These are phyloP conservation scores for Chrysoporthe cubensis DNA, from an alignment of 2,329 filamentous ascomycete genomes.

Conservation along the genomic window DNA sequence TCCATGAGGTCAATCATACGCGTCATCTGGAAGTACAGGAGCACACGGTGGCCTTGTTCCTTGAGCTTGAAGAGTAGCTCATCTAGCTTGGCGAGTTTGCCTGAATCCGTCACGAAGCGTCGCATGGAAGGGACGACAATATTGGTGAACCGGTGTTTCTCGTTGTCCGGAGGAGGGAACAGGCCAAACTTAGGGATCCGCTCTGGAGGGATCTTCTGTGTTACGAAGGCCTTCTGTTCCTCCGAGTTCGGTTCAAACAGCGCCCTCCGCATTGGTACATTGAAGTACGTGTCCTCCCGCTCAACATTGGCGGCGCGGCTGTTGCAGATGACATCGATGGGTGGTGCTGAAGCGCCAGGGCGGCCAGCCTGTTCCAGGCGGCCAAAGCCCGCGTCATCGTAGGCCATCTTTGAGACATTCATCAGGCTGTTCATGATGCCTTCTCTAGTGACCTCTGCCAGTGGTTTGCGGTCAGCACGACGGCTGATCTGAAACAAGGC, in stretches of 20 bases:
- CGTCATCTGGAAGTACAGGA: constrained; percentile 99
- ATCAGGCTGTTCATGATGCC: constrained; percentile 76
- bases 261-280: constrained; percentile 70
- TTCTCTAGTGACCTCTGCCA: constrained; percentile 72
- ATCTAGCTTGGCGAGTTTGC: constrained; percentile 92
- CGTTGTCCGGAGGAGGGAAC: constrained; percentile 77
- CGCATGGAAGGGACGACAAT: constrained; percentile 95
- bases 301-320: constrained; percentile 69
- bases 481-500: constrained; percentile 81
- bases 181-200: constrained; percentile 66
- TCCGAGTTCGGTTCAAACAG: constrained; percentile 68
- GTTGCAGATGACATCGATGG: constrained; percentile 78
- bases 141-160: constrained; percentile 84
- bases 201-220: constrained; percentile 68
- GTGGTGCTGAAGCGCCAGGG: constrained; percentile 81
- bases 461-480: constrained; percentile 65
- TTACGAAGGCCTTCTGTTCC: constrained; percentile 76
- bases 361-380: constrained; percentile 81
- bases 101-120: constrained; percentile 95
- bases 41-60: constrained; percentile 86
- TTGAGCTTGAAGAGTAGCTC: constrained; percentile 87
- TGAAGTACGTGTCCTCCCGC: constrained; percentile 78
- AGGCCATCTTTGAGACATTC: constrained; percentile 73
- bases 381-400: constrained; percentile 71
- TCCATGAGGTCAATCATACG: constrained; percentile 99